Percentiles rank a stretch among this genome's conserved stretches.
These are phyloP conservation scores for Paraphoma sp. DNA, from an alignment of 2,329 filamentous ascomycete genomes.

Conservation along the genomic window DNA sequence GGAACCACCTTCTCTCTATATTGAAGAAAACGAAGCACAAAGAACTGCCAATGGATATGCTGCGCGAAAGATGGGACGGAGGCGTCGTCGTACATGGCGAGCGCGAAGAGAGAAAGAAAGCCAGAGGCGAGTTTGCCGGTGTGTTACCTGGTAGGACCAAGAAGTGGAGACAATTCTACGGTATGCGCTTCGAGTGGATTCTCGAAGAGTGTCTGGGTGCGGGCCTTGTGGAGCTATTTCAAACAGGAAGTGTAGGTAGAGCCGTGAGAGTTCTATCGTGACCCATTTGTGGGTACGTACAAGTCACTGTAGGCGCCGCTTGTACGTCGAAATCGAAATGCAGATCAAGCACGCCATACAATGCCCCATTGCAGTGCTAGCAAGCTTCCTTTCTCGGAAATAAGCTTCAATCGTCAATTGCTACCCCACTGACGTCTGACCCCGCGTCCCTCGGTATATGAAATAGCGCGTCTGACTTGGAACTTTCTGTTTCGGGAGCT, in stretches of 20 bases:
- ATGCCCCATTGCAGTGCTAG: constrained; percentile 6
- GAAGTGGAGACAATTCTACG: constrained; percentile 75
- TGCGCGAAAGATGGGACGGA: constrained; percentile 75
- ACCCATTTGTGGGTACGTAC: neutral
- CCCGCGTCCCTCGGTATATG: neutral
- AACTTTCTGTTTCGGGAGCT: neutral
- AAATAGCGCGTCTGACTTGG: neutral
- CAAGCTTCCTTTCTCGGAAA: constrained; percentile 4
- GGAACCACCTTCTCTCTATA: constrained; percentile 67
- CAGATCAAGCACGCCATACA: constrained; percentile 16
- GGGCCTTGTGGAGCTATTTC: constrained; percentile 75
- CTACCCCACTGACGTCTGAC: constrained; percentile 17
- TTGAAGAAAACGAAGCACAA: constrained; percentile 66
- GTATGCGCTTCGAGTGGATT: constrained; percentile 74
- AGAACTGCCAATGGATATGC: constrained; percentile 67
- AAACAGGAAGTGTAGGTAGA: constrained; percentile 75
- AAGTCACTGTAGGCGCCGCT: too few species aligned
- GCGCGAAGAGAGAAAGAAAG: constrained; percentile 57
- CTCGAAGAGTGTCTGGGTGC: constrained; percentile 73
- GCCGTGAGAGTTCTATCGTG: constrained; percentile 55
- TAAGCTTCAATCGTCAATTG: constrained; percentile 16
- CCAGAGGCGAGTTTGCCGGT: constrained; percentile 63
- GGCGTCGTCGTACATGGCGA: constrained; percentile 60
- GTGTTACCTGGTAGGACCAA: constrained; percentile 67
- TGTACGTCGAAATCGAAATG: too few species aligned